These are phyloP conservation scores for Syzygium oleosum DNA, from an alignment of 345 rosid species.

Conservation along the genomic window DNA sequence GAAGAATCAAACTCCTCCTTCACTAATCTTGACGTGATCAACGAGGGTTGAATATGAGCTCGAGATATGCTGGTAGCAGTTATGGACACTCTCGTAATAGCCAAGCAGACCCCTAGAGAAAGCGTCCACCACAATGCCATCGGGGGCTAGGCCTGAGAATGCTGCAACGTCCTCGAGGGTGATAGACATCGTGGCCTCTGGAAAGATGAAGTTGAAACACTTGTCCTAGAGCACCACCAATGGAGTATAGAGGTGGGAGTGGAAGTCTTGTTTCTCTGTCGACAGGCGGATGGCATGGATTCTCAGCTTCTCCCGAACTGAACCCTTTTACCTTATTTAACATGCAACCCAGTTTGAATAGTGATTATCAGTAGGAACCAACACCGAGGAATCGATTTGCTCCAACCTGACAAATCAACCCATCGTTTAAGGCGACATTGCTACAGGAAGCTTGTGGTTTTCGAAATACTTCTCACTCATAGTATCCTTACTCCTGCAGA, in stretches of 20 bases:
- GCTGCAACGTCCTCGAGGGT: neutral
- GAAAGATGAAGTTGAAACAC: neutral
- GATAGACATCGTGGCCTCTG: neutral
- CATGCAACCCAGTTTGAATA: neutral
- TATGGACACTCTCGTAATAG: neutral
- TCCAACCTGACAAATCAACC: neutral
- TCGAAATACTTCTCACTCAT: neutral
- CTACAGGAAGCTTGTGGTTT: neutral
- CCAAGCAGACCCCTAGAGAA: neutral
- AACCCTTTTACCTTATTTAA: neutral
- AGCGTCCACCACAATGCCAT: neutral
- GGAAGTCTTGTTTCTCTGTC: neutral
- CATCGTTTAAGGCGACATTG: neutral
- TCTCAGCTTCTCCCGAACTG: neutral
- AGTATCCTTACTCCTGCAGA: neutral
- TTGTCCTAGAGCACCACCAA: fast-evolving
- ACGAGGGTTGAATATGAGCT: neutral
- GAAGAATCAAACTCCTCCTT: neutral
- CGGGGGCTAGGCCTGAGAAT: neutral
- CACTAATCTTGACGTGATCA: neutral
- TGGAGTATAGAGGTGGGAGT: neutral
- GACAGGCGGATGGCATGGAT: neutral
- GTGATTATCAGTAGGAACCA: neutral
- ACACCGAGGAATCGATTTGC: neutral
- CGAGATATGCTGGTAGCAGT: neutral